Base-by-base conservation (phyloP, 139 green algal genomes). In the Prasinococcaceae sp. region DNA sequence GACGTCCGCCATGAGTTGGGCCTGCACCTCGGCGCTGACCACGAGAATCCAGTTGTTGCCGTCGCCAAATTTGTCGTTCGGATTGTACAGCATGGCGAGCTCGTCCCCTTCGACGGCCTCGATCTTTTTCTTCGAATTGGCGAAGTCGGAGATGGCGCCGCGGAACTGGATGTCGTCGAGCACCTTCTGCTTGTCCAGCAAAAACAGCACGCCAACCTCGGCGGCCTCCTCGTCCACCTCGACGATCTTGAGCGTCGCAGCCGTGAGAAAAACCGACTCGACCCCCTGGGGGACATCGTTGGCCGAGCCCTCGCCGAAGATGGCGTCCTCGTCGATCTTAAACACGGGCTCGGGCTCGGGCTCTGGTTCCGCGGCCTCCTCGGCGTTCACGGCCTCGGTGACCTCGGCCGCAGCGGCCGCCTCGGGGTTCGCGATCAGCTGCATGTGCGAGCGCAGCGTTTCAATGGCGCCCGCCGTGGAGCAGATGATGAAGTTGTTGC, bases 41-140 rank as follows among this genome's bases (percentile, higher is more conserved):
- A n/a, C n/a, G n/a, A n/a, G n/a, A n/a, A n/a, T n/a, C n/a, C n/a
- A 86, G 56, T 92, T 92, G 60, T 84, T 85, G 40, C 82, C 82
- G 44, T 92, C 78, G 1, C 73, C 78, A 65, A 81, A 92, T 3
- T 75, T 36, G 51, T 92, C 82, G 25, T 86, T 70, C n/a, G 72
- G 59, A 53, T 85, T 86, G 26, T 73, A 53, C 3, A 65, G 59
- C 1, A 86, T 28, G 17, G 77, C 28, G 1, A 89, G 19, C 8
- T 60, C 58, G n/a, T 84, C 70, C 12, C 19, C 50, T 26, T 85
- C 71, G 45, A 66, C 51, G 10, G 65, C 63, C 29, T 63, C 23
- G 27, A 88, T 69, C 36, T 68, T 67, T 8, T 70, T 47, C 56
- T 78, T 85, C 22, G 79, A 68, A 25, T 27, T 33, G 44, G 84